Conservation (phyloP, 2,329 filamentous ascomycete genomes). For the Colletotrichum salicis region DNA sequence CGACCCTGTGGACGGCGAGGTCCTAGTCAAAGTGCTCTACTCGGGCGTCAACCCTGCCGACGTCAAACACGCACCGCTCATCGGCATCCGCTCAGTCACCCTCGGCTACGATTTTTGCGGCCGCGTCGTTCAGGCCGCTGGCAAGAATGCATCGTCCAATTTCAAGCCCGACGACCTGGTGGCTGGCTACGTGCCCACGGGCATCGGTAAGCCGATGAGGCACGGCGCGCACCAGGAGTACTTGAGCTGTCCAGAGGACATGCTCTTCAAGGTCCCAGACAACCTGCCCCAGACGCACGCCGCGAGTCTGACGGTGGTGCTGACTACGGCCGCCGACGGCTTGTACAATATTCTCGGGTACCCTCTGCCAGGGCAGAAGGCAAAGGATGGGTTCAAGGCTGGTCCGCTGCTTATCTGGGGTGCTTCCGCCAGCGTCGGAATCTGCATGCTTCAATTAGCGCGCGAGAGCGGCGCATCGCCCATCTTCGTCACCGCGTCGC, state of each 20-base stretch:
- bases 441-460: conserved; percentile 48
- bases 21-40: conserved; percentile 8
- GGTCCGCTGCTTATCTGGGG: conserved; percentile 50
- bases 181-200: conserved; percentile 12
- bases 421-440: conserved; percentile 48
- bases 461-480: conserved; percentile 42
- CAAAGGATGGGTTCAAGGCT: conserved; percentile 11
- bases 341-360: conserved; percentile 38
- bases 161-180: conserved; percentile 18
- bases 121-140: neutral
- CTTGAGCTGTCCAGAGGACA: conserved; percentile 14
- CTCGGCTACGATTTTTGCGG: conserved; percentile 31
- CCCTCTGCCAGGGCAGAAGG: conserved; percentile 18
- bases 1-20: neutral
- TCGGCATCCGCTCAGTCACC: conserved; percentile 7
- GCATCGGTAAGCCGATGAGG: conserved; percentile 11
- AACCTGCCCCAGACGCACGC: conserved; percentile 32
- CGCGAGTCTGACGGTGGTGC: conserved; percentile 31
- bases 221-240: conserved; percentile 26
- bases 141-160: neutral
- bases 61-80: conserved; percentile 9
- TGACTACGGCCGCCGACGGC: conserved; percentile 38
- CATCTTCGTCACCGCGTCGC: conserved; percentile 47
- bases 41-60: conserved; percentile 32
- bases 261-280: conserved; percentile 16